These are phyloP conservation scores for Piloderma croceum DNA, from an alignment of 768 basidiomycete genomes.

Conservation along the genomic window DNA sequence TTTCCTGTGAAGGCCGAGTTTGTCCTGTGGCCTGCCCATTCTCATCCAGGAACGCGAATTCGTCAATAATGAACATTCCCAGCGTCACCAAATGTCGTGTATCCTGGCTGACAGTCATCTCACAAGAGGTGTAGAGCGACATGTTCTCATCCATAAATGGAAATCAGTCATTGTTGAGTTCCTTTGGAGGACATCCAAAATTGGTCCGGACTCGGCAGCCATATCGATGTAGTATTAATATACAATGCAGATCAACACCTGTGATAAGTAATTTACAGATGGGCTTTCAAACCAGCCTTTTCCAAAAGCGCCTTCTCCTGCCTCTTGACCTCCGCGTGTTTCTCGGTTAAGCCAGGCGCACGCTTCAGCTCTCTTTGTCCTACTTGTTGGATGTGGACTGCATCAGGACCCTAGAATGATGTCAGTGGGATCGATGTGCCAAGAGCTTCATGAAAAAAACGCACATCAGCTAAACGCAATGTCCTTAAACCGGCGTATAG, in stretches of 20 bases:
- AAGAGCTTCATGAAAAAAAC: constrained; percentile 19
- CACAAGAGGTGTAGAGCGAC: too few relatives aligned
- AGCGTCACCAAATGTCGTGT: constrained; percentile 65
- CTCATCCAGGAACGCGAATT: constrained; percentile 59
- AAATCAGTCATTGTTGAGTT: too few relatives aligned
- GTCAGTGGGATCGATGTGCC: background rate
- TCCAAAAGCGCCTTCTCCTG: constrained; percentile 58
- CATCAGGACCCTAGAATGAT: constrained; percentile 63
- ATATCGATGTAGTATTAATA: too few relatives aligned
- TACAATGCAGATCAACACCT: too few relatives aligned
- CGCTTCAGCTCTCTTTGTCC: constrained; percentile 85
- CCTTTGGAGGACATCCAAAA: too few relatives aligned
- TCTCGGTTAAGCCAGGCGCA: constrained; percentile 53
- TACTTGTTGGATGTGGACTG: constrained; percentile 94
- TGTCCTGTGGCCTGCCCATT: constrained; percentile 47
- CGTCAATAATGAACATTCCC: constrained; percentile 89
- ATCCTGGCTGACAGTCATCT: too few relatives aligned
- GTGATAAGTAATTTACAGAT: constrained; percentile 33
- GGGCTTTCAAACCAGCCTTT: constrained; percentile 56
- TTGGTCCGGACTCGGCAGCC: too few relatives aligned
- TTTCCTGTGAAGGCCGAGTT: constrained; percentile 46
- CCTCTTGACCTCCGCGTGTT: constrained; percentile 47
- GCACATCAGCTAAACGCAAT: constrained; percentile 79
- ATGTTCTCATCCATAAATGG: too few relatives aligned
- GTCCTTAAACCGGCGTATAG: constrained; percentile 81